phyloP scores from a whole-genome alignment of 129 eudicot genomes.

The Deinandra increscens region DNA sequence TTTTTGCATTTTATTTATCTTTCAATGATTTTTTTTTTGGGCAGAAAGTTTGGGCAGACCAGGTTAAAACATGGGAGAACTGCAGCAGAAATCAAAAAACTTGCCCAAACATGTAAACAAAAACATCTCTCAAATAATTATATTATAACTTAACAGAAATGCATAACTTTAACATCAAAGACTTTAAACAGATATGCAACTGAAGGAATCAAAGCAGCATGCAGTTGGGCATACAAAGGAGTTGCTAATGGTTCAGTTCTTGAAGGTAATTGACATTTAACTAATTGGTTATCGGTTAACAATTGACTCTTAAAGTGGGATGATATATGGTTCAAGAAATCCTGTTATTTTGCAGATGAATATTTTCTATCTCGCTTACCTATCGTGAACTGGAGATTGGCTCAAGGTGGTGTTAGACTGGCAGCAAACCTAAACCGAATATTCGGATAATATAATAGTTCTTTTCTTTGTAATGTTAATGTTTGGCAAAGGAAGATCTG shows the following conservation, averaged over 20 bases:
- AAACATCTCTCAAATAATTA: background rate
- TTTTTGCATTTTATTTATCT: background rate
- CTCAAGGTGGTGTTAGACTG: slow-evolving; percentile 86
- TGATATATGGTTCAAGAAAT: background rate
- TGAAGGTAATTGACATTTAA: slow-evolving; percentile 42
- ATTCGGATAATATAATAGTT: slow-evolving; percentile 40
- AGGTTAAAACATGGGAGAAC: slow-evolving; percentile 64
- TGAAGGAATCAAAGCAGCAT: slow-evolving; percentile 89
- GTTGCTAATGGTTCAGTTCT: slow-evolving; percentile 64
- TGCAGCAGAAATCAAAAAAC: slow-evolving; percentile 53
- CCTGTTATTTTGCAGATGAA: slow-evolving; percentile 51
- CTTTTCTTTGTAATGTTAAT: background rate
- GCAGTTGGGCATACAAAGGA: slow-evolving; percentile 88
- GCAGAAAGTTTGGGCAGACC: slow-evolving; percentile 71
- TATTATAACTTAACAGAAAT: background rate
- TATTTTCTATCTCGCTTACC: slow-evolving; percentile 76
- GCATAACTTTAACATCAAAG: background rate
- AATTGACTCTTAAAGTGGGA: background rate
- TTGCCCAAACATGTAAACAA: slow-evolving; percentile 70
- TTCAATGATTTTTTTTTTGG: background rate
- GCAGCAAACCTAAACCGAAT: slow-evolving; percentile 84
- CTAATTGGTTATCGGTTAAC: slow-evolving; percentile 2
- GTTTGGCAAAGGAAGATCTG: slow-evolving; percentile 1
- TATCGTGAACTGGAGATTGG: slow-evolving; percentile 61
- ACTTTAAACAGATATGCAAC: slow-evolving; percentile 70